Percentiles rank a stretch among this genome's conserved stretches.
Evolutionary conservation across 352 stramenopile species (phyloP).

Genomic region (Phytophthora boehmeriae): DNA sequence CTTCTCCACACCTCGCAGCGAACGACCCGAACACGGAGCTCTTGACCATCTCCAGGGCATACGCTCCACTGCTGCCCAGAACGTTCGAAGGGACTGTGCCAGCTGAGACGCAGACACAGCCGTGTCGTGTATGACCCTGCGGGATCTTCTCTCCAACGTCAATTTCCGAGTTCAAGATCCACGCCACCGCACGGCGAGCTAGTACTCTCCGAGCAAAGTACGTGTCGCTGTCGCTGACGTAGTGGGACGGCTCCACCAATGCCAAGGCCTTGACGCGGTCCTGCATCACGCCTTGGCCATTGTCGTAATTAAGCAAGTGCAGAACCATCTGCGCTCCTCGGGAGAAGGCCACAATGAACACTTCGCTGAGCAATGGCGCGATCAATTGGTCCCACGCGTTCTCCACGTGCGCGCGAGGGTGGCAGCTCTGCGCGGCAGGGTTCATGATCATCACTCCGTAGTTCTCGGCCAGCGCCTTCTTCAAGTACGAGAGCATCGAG

Average conservation of each 20-base stretch:
- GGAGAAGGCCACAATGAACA: constrained; percentile 85
- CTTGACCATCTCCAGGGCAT: constrained; percentile 85
- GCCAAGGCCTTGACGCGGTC: constrained; percentile 81
- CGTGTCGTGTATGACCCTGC: constrained; percentile 67
- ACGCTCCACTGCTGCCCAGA: constrained; percentile 71
- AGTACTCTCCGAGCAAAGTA: constrained; percentile 83
- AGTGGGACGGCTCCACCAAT: constrained; percentile 84
- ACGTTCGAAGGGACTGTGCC: constrained; percentile 74
- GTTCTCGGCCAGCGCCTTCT: constrained; percentile 80
- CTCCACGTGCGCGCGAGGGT: constrained; percentile 75
- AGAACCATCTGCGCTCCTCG: constrained; percentile 79
- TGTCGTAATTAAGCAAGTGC: constrained; percentile 81
- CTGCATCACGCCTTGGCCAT: constrained; percentile 79
- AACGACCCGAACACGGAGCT: constrained; percentile 86
- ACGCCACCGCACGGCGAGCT: constrained; percentile 66
- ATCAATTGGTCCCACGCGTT: constrained; percentile 83
- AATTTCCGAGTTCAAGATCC: constrained; percentile 80
- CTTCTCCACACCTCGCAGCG: constrained; percentile 69
- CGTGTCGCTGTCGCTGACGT: constrained; percentile 70
- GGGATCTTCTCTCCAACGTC: constrained; percentile 79
- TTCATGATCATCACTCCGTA: constrained; percentile 88
- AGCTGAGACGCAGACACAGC: constrained; percentile 81
- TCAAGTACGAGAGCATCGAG: constrained; percentile 82
- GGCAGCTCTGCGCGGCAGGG: constrained; percentile 74
- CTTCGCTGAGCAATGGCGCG: constrained; percentile 60